Evolutionary conservation across 495 filamentous ascomycete genomes (phyloP).

Genomic region (Penicillium odoratum): DNA sequence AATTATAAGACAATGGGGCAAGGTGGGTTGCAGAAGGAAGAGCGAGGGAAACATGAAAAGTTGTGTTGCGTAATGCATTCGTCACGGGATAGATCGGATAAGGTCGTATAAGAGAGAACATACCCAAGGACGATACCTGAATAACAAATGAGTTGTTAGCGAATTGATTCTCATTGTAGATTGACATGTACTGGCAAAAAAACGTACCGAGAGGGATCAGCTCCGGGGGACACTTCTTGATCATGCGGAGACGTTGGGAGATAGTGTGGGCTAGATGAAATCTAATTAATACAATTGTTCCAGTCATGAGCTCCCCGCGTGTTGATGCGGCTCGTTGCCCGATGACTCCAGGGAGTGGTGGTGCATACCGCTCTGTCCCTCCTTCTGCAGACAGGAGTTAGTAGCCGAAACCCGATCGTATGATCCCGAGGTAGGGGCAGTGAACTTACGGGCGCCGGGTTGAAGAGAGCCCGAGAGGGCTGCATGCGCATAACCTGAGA

Average conservation of each 20-base stretch:
- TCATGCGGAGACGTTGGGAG: slow-evolving; percentile 85
- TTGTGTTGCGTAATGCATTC: slow-evolving; percentile 10
- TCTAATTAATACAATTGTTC: slow-evolving; percentile 32
- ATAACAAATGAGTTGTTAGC: slow-evolving; percentile 25
- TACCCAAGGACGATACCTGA: slow-evolving; percentile 82
- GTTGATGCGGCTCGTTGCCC: slow-evolving; percentile 13
- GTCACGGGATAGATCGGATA: slow-evolving; percentile 20
- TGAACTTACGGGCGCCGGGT: slow-evolving; percentile 75
- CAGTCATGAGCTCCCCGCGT: neutral
- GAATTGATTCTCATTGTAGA: neutral
- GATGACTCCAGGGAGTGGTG: slow-evolving; percentile 9
- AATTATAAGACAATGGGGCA: neutral
- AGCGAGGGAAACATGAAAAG: slow-evolving; percentile 13
- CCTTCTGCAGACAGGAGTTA: slow-evolving; percentile 61
- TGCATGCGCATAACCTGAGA: slow-evolving; percentile 60
- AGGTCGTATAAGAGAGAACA: slow-evolving; percentile 24
- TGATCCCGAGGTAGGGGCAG: slow-evolving; percentile 20
- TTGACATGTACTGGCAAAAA: neutral
- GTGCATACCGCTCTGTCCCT: slow-evolving; percentile 76
- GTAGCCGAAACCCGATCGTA: slow-evolving; percentile 33
- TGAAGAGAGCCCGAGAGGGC: slow-evolving; percentile 63
- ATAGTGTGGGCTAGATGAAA: slow-evolving; percentile 80
- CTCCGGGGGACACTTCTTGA: slow-evolving; percentile 89
- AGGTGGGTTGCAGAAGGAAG: slow-evolving; percentile 10
- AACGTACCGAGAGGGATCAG: slow-evolving; percentile 89